Evolutionary conservation across 2,329 filamentous ascomycete species (phyloP).

Genomic region (Sphaerulina populicola): DNA sequence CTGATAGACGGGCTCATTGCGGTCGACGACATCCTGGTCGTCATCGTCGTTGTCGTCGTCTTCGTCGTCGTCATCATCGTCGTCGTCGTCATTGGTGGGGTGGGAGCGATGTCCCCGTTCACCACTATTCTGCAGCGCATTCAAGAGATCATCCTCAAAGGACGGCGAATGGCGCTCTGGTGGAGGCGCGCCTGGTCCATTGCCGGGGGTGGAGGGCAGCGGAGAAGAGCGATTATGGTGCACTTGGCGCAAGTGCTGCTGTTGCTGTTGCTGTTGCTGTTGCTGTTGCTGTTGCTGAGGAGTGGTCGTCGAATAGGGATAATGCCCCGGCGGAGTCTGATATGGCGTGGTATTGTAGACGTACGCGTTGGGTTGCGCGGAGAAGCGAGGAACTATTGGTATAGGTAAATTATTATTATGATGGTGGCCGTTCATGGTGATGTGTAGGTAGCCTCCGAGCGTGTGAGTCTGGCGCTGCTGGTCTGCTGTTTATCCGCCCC

Average conservation of each 20-base stretch:
- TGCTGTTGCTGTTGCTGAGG: constrained; percentile 10
- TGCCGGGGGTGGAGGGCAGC: constrained; percentile 14
- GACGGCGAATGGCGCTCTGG: constrained; percentile 19
- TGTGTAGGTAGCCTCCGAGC: too few relatives aligned
- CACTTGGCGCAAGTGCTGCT: constrained; percentile 6
- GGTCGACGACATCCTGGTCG: constrained; percentile 19
- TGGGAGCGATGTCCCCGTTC: constrained; percentile 7
- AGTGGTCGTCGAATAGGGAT: neutral
- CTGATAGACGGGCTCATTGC: constrained; percentile 26
- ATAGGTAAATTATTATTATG: neutral
- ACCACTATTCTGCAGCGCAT: constrained; percentile 17
- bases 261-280: constrained; percentile 11
- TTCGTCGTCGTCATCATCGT: constrained; percentile 5
- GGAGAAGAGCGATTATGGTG: constrained; percentile 8
- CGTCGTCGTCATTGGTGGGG: neutral
- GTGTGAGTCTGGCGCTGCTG: too few relatives aligned
- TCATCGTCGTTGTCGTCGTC: constrained; percentile 24
- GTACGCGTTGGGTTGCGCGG: neutral
- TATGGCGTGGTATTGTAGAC: constrained; percentile 6
- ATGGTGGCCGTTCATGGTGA: too few relatives aligned
- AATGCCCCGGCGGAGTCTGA: neutral
- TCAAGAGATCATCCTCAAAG: constrained; percentile 24
- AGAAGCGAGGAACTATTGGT: neutral
- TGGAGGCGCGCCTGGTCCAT: constrained; percentile 26
- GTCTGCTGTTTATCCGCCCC: too few relatives aligned